phyloP scores from a whole-genome alignment of 108 stramenopile species.

The Licmophora abbreviata region DNA sequence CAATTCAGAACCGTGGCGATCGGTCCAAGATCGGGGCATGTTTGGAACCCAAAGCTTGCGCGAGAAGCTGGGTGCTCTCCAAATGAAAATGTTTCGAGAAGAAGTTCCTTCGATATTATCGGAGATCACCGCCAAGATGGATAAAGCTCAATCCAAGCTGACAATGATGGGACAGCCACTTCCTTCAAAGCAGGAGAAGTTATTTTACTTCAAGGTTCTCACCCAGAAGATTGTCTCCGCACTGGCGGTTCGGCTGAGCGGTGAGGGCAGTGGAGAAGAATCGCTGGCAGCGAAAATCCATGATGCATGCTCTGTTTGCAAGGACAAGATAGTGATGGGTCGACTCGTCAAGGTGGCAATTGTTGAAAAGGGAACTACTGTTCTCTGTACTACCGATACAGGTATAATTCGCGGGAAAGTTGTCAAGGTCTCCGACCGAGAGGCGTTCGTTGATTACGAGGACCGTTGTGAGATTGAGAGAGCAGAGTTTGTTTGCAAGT shows the following conservation, averaged over 20 bases:
- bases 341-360: constrained; percentile 21
- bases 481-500: too few relatives aligned
- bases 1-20: constrained; percentile 43
- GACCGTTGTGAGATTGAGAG: too few relatives aligned
- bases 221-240: constrained; percentile 18
- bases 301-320: constrained; percentile 23
- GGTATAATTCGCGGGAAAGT: constrained; percentile 13
- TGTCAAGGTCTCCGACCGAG: constrained; percentile 18
- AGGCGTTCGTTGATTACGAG: constrained; percentile 32
- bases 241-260: constrained; percentile 23
- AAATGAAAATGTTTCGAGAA: constrained; percentile 35
- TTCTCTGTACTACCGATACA: constrained; percentile 16
- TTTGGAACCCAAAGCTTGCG: constrained; percentile 45
- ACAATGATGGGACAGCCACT: constrained; percentile 15
- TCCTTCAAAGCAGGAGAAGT: constrained; percentile 26
- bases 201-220: constrained; percentile 27
- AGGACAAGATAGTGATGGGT: constrained; percentile 17
- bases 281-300: constrained; percentile 28
- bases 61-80: constrained; percentile 30
- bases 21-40: constrained; percentile 23
- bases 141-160: constrained; percentile 9
- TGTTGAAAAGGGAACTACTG: constrained; percentile 29
- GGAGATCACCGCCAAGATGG: constrained; percentile 22
- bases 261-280: constrained; percentile 24
- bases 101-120: constrained; percentile 32